phyloP scores from a whole-genome alignment of 768 basidiomycete genomes.

The Piloderma croceum region DNA sequence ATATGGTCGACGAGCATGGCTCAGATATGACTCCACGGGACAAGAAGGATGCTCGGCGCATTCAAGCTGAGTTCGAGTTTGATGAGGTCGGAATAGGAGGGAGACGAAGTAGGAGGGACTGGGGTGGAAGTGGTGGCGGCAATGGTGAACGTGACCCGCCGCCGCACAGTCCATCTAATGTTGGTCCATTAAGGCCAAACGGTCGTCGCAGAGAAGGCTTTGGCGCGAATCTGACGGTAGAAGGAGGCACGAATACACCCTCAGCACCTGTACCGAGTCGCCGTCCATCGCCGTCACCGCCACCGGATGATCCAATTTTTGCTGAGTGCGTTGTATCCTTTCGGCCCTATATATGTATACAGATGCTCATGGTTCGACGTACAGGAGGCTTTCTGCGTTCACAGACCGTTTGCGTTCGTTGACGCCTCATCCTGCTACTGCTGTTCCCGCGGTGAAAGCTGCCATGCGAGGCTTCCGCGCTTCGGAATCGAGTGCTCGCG shows the following conservation, averaged over 20 bases:
- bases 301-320: no score
- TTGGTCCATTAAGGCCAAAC: constrained; percentile 17
- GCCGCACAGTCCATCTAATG: constrained; percentile 18
- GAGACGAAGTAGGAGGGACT: constrained; percentile 39
- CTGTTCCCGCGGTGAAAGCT: constrained; percentile 59
- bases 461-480: constrained; percentile 74
- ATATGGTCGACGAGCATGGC: constrained; percentile 82
- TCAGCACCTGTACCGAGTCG: constrained; percentile 18
- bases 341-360: no score
- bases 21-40: constrained; percentile 67
- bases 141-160: constrained; percentile 50
- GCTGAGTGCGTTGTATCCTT: no score
- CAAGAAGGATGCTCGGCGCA: constrained; percentile 59
- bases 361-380: constrained; percentile 4
- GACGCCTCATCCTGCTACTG: constrained; percentile 51
- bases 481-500: constrained; percentile 74
- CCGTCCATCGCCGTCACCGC: constrained; percentile 28
- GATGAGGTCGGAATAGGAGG: constrained; percentile 46
- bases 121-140: constrained; percentile 38
- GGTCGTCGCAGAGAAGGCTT: constrained; percentile 57
- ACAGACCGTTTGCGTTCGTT: constrained; percentile 55
- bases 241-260: constrained; percentile 16
- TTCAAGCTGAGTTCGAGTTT: constrained; percentile 65
- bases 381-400: constrained; percentile 64
- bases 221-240: constrained; percentile 50